These are phyloP conservation scores for Rhynchospora pubera DNA, from an alignment of 176 grass and related monocot species.

Conservation along the genomic window DNA sequence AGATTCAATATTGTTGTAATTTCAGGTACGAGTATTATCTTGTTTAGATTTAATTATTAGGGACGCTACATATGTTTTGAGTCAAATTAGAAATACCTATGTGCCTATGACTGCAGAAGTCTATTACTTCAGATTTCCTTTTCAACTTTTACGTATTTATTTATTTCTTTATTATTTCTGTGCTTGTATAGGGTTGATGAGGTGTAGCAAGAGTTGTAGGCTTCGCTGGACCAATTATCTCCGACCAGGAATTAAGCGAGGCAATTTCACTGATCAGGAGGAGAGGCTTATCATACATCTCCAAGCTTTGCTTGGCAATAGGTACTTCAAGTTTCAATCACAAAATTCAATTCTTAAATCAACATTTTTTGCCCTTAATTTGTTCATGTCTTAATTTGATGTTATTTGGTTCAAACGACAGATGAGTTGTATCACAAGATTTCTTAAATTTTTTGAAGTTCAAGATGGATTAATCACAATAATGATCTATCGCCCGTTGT, in stretches of 20 bases:
- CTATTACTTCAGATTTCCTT: no score
- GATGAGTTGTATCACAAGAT: neutral
- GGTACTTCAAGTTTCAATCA: constrained; percentile 27
- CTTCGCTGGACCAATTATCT: constrained; percentile 98
- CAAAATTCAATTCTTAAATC: neutral
- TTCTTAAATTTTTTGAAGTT: neutral
- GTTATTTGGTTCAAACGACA: neutral
- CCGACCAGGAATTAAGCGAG: constrained; percentile 87
- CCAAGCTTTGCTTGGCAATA: constrained; percentile 86
- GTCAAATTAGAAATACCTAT: neutral
- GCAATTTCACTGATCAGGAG: constrained; percentile 86
- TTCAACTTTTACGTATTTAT: no score
- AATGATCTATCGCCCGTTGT: neutral
- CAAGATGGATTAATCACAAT: neutral
- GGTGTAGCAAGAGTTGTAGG: constrained; percentile 98
- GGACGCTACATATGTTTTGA: neutral
- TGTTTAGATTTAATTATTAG: neutral
- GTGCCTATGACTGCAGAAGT: neutral
- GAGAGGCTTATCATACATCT: constrained; percentile 94
- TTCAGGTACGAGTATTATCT: neutral
- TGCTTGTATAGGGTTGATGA: constrained; percentile 68
- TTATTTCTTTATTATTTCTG: neutral
- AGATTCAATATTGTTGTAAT: constrained; percentile 16
- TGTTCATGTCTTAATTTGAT: neutral
- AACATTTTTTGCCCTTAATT: neutral